Evolutionary conservation across 2,329 filamentous ascomycete species (phyloP), one percentile per base, ranked within the genome.

Genomic region (Acephala macrosclerotiorum): DNA sequence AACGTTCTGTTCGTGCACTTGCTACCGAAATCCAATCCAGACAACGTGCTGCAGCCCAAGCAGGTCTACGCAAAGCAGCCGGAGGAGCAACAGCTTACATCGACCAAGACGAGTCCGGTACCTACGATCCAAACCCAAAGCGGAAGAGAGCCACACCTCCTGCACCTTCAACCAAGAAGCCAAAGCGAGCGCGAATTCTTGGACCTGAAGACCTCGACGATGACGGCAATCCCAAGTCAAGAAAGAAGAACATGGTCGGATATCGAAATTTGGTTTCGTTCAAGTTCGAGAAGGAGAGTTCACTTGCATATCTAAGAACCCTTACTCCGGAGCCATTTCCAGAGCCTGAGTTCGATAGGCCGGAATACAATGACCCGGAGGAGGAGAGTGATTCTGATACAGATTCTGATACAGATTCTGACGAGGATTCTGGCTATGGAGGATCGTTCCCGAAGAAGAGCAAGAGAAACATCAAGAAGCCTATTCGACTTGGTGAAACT

Each of bases 31-130:
- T 67, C 35, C 71, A 70, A n/a, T 66, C 60, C 1, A 63, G 60
- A 51, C 55, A 65, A 2, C 65, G 64, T 22, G 67, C 68, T 22
- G 68, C 72, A 20, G 60, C 66, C 0, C 67, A 62, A 18, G 49
- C 53, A 18, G 60, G 63, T n/a, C 26, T 26, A n/a, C 42, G 42
- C 9, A 51, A 51, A 16, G 20, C 20, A 14, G 56, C 64, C 7
- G 67, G 71, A 56, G 60, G 45, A 2, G 60, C 68, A 9, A 60
- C 66, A 11, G 69, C 63, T 3, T 73, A 60, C 11, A 58, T 71
- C n/a, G 74, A 76, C 56, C 57, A 68, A 29, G 74, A 76, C 61
- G 62, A 72, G 22, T 74, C 71, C 51, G 74, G 74, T 4, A 73
- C 67, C 3, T 76, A 75, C 56, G 68, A 75, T 58, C 73, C 73